Evolutionary conservation across 768 basidiomycete species (phyloP), one percentile per base, ranked within the genome.

Genomic region (Boletellus ananas): DNA sequence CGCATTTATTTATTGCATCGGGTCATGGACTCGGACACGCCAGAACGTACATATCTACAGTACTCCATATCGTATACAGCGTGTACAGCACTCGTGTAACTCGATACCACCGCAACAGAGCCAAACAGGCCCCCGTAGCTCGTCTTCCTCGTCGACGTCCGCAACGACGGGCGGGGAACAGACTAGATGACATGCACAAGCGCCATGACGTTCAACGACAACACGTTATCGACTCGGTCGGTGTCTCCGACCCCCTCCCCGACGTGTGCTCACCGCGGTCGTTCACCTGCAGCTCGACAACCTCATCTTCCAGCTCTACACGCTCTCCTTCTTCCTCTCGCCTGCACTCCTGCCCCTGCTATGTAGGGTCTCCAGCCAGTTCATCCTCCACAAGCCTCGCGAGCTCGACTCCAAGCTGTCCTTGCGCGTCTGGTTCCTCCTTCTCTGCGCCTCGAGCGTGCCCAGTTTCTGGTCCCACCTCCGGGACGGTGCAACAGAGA

Each of bases 241-340:
- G 84, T 68, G 44, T 37, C 47, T 34, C 44, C 37, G 17, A 35
- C 33, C 42, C 45, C 31, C 3, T 34, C 37, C 45, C 51, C 38
- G 46, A 58, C 45, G 18, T 55, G 43, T 45, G 43, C 47, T 56
- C 38, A 54, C 46, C 16, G 31, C 43, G 34, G 43, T 37, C 43
- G 52, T 49, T 31, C 33, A 40, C 39, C 45, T 17, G 10, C 60
- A 90, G 89, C 76, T 90, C 64, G 84, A 90, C 66, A 68, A 75
- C 51, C 69, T 89, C 29, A 72, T 87, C 52, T 85, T 85, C 70
- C 85, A 89, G 63, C 70, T 91, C 54, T 80, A 86, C 66, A 77
- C 81, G 44, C 64, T 90, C 50, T 90, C 87, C 37, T 90, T 87
- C 75, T 79, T 90, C 68, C 74, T 86, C 29, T 83, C 87, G 4